Conservation (phyloP, 441 rosid species). For the California macrophylla region DNA sequence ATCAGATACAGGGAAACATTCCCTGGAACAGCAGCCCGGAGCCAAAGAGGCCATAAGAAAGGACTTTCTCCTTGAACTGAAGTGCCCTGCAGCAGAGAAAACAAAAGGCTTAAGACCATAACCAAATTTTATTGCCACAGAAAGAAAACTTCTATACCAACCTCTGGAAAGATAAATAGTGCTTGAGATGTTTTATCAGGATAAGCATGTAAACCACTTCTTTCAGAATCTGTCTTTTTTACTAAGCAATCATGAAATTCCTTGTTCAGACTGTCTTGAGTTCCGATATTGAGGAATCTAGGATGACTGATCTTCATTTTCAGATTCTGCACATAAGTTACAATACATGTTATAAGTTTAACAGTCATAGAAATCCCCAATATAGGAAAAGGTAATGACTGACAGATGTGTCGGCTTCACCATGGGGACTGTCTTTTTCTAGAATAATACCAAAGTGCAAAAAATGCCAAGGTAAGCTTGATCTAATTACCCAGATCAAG, state of each 20-base stretch:
- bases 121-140: slow-evolving; percentile 20
- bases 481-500: slow-evolving; percentile 3
- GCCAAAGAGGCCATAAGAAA: slow-evolving; percentile 85
- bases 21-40: slow-evolving; percentile 91
- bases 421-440: slow-evolving; percentile 5
- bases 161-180: slow-evolving; percentile 77
- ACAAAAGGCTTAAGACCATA: slow-evolving; percentile 19
- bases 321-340: slow-evolving; percentile 53
- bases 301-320: slow-evolving; percentile 90
- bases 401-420: not conserved
- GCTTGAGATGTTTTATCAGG: slow-evolving; percentile 31
- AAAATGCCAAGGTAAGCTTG: not conserved
- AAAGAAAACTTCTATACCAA: slow-evolving; percentile 26
- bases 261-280: slow-evolving; percentile 37
- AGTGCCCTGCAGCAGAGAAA: slow-evolving; percentile 45
- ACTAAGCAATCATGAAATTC: slow-evolving; percentile 62
- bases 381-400: slow-evolving; percentile 4
- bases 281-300: slow-evolving; percentile 57
- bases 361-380: slow-evolving; percentile 7
- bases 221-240: slow-evolving; percentile 34
- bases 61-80: slow-evolving; percentile 46
- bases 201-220: slow-evolving; percentile 25
- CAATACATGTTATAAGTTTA: slow-evolving; percentile 11
- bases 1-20: slow-evolving; percentile 47
- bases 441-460: not conserved